These are phyloP conservation scores for Fomitopsis betulina DNA, from an alignment of 1,284 basidiomycete genomes.

Conservation along the genomic window DNA sequence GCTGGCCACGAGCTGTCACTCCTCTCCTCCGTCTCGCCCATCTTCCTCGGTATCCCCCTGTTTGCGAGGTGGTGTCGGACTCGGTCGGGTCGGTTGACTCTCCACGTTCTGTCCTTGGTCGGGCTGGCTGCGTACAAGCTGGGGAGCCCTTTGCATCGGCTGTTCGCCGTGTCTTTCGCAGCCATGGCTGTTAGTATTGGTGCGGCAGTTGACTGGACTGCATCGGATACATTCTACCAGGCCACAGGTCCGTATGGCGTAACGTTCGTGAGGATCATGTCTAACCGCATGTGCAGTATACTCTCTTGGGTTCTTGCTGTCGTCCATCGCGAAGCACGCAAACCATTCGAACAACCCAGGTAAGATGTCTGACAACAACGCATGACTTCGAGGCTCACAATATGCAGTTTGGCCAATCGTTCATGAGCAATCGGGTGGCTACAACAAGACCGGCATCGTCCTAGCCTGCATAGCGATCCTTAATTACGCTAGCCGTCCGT, in stretches of 20 bases:
- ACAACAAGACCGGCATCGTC: constrained; percentile 63
- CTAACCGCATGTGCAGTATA: constrained; percentile 41
- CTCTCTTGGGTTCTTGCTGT: constrained; percentile 62
- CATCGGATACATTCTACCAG: constrained; percentile 39
- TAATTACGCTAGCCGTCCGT: constrained; percentile 17
- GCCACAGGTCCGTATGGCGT: constrained; percentile 48
- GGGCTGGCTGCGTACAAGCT: constrained; percentile 62
- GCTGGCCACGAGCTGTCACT: constrained; percentile 76
- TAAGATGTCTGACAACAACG: constrained; percentile 20
- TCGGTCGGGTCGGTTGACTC: constrained; percentile 40
- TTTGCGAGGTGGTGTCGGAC: constrained; percentile 43
- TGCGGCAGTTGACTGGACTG: constrained; percentile 53
- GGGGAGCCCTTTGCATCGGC: constrained; percentile 48
- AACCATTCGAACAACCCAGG: constrained; percentile 82
- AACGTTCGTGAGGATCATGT: not conserved
- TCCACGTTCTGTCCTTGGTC: constrained; percentile 47
- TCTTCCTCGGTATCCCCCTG: constrained; percentile 46
- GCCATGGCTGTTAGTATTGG: constrained; percentile 48
- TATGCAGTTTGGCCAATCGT: constrained; percentile 77
- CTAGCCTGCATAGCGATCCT: constrained; percentile 48
- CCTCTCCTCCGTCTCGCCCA: constrained; percentile 63
- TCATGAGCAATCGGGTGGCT: constrained; percentile 61
- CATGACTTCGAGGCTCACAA: not conserved
- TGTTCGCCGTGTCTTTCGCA: constrained; percentile 55
- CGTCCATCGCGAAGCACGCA: constrained; percentile 72